Evolutionary conservation across 1,284 basidiomycete species (phyloP), one percentile per base, ranked within the genome.

Genomic region (Pascua guehoae): DNA sequence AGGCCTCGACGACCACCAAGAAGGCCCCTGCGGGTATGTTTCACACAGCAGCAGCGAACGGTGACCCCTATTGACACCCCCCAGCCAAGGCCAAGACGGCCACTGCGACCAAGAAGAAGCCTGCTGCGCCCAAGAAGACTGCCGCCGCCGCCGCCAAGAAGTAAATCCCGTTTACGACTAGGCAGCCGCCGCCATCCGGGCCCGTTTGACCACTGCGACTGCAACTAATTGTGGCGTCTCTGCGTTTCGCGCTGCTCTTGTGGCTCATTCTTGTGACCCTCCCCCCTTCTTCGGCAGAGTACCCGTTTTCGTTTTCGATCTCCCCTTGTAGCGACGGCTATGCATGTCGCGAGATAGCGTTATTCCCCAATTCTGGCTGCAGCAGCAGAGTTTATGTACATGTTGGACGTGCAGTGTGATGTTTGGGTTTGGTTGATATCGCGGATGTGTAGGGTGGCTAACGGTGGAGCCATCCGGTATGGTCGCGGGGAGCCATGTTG

Each of bases 81-180:
- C 3, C 41, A 60, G 62, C 60, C 47, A 63, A 63, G 58, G 57
- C 58, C 41, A 56, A 56, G 54, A 42, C 53, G 36, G 56, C 51
- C 39, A 36, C 51, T 14, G 47, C 56, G 12, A 15, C 41, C 41
- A 54, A 54, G 47, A 54, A 66, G 59, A 64, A 65, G 53, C 41
- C 55, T 7, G 49, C 69, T 60, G 71, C 83, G 71, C 73, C 81
- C 75, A 78, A 87, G 70, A 64, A 66, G 61, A 64, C 66, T 44
- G 43, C 60, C 40, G 61, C 68, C 46, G 43, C 60, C 40, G 61
- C 68, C 48, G 62, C 71, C 32, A 52, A 63, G 55, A 55, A 61
- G 53, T 51, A 56, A 51, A 37, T 41, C n/a, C n/a, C 41, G 12
- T 41, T 12, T 17, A 10, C 42, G n/a, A 16, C 15, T 17, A 44